Evolutionary conservation across 2,329 filamentous ascomycete genomes (phyloP).

Genomic region (Rutstroemia sydowiana): DNA sequence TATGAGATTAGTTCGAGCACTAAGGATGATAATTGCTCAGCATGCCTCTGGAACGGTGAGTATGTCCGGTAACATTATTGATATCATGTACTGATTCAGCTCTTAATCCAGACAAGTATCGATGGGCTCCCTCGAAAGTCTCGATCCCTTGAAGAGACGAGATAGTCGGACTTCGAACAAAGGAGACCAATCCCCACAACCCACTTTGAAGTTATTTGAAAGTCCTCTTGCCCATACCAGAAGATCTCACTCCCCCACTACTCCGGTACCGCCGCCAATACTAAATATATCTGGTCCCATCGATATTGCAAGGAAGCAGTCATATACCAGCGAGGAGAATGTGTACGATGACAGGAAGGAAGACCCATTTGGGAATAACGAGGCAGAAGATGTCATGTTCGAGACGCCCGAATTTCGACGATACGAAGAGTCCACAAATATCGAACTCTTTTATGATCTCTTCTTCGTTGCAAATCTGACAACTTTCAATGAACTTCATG

Average conservation of each 20-base stretch:
- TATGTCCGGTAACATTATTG: too few relatives aligned
- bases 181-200: slow-evolving; percentile 1
- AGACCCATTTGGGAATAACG: not conserved
- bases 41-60: too few relatives aligned
- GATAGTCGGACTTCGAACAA: not conserved
- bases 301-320: not conserved
- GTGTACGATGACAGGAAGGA: not conserved
- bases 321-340: not conserved
- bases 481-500: slow-evolving; percentile 47
- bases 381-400: slow-evolving; percentile 4
- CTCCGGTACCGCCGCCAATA: not conserved
- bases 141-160: not conserved
- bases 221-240: slow-evolving; percentile 13
- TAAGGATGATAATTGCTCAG: too few relatives aligned
- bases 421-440: slow-evolving; percentile 21
- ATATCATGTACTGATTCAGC: too few relatives aligned
- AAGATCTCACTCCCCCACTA: not conserved
- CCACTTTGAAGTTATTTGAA: slow-evolving; percentile 16
- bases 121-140: not conserved
- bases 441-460: slow-evolving; percentile 48
- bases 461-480: slow-evolving; percentile 55
- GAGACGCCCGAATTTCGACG: slow-evolving; percentile 14
- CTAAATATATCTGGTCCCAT: not conserved
- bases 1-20: too few relatives aligned
- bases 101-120: not conserved